These are phyloP conservation scores for Apiospora kogelbergensis DNA, from an alignment of 2,329 filamentous ascomycete genomes.

Conservation along the genomic window DNA sequence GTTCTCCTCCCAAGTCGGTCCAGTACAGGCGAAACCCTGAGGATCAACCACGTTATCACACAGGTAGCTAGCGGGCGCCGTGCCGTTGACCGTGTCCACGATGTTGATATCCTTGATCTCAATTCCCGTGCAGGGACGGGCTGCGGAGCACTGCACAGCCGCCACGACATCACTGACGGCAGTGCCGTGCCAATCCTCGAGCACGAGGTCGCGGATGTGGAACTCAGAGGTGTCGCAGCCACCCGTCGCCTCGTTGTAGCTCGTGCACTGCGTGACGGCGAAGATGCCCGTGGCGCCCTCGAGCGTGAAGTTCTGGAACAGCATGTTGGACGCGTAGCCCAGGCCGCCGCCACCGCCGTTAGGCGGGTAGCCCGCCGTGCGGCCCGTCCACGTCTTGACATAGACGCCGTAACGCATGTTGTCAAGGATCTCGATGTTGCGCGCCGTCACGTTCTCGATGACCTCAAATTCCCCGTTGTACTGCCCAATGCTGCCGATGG, in stretches of 20 bases:
- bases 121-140: slow-evolving; percentile 8
- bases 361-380: slow-evolving; percentile 49
- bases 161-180: slow-evolving; percentile 8
- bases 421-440: slow-evolving; percentile 43
- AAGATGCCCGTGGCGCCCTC: slow-evolving; percentile 19
- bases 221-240: slow-evolving; percentile 9
- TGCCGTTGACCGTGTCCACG: slow-evolving; percentile 13
- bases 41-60: slow-evolving; percentile 11
- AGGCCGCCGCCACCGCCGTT: slow-evolving; percentile 59
- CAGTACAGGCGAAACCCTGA: slow-evolving; percentile 11
- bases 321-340: slow-evolving; percentile 35
- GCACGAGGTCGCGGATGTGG: slow-evolving; percentile 5
- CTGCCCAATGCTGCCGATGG: slow-evolving; percentile 58
- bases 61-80: slow-evolving; percentile 11
- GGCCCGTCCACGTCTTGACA: slow-evolving; percentile 60
- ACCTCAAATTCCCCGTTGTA: slow-evolving; percentile 47
- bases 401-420: slow-evolving; percentile 50
- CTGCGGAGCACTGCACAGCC: slow-evolving; percentile 5
- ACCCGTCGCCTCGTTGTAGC: neutral
- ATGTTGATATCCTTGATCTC: slow-evolving; percentile 12
- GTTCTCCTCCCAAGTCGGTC: slow-evolving; percentile 14
- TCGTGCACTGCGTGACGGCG: slow-evolving; percentile 30
- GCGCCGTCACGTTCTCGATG: slow-evolving; percentile 48
- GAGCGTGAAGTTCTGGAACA: slow-evolving; percentile 21
- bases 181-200: slow-evolving; percentile 2